These are phyloP conservation scores for Podospora didyma DNA, from an alignment of 495 filamentous ascomycete genomes.

Conservation along the genomic window DNA sequence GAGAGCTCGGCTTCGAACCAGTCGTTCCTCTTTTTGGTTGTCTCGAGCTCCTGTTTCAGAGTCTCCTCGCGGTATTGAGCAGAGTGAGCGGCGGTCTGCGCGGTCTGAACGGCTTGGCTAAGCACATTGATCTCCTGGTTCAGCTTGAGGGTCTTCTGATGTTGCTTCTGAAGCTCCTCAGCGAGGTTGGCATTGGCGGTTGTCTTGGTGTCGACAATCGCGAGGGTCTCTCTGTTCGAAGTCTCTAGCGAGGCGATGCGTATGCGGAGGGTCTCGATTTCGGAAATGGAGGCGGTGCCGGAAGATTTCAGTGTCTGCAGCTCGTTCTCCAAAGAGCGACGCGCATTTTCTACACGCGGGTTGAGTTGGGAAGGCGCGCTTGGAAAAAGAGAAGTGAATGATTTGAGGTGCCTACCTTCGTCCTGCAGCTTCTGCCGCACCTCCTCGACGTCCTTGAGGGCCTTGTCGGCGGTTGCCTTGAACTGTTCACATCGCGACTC, in stretches of 20 bases:
- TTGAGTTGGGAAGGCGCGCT: constrained; percentile 3
- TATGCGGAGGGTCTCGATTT: constrained; percentile 68
- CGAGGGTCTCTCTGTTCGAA: constrained; percentile 84
- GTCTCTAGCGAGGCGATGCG: constrained; percentile 83
- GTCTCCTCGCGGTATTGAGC: constrained; percentile 84
- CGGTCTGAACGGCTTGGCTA: constrained; percentile 76
- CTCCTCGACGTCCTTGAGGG: constrained; percentile 71
- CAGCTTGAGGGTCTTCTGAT: constrained; percentile 80
- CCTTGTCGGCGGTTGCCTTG: constrained; percentile 76
- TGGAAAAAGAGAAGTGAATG: background rate
- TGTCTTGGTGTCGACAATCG: constrained; percentile 83
- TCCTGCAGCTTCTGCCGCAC: constrained; percentile 72
- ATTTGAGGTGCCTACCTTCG: constrained; percentile 60
- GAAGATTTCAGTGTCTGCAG: constrained; percentile 74
- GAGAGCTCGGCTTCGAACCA: constrained; percentile 89
- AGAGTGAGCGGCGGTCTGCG: constrained; percentile 69
- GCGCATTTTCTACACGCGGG: constrained; percentile 26
- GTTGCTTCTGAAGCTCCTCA: constrained; percentile 79
- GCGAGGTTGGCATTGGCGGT: constrained; percentile 80
- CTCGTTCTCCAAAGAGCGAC: constrained; percentile 66
- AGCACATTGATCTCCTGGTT: constrained; percentile 73
- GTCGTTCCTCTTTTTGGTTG: constrained; percentile 82
- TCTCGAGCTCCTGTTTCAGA: constrained; percentile 82
- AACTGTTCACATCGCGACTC: constrained; percentile 78
- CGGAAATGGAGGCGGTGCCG: constrained; percentile 68